Conservation (phyloP, 305 asterid species). For the Solanum hybrid region DNA sequence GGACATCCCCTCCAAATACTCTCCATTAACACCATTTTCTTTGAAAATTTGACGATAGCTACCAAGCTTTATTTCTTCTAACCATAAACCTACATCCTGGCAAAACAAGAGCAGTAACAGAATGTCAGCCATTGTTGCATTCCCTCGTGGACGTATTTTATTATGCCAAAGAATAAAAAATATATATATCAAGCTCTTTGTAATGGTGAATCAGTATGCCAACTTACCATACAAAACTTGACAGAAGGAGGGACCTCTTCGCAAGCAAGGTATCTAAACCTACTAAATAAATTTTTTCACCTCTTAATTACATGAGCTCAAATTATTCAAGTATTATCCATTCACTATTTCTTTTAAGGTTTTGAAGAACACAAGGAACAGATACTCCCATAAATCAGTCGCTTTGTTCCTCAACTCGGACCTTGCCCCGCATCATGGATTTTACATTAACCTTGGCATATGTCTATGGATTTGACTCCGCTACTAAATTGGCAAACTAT, state of each 20-base stretch:
- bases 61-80: constrained; percentile 94
- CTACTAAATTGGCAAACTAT: not conserved
- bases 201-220: not conserved
- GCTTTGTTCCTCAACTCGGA: not conserved
- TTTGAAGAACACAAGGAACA: not conserved
- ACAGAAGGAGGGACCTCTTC: not conserved
- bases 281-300: not conserved
- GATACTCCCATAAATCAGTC: not conserved
- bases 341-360: not conserved
- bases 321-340: not conserved
- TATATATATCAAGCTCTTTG: not conserved
- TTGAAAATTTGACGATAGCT: constrained; percentile 71
- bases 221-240: not conserved
- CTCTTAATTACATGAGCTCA: not conserved
- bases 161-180: not conserved
- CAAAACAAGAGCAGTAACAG: constrained; percentile 4
- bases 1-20: constrained; percentile 96
- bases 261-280: not conserved
- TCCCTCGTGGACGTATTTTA: not conserved
- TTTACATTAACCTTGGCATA: not conserved
- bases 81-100: constrained; percentile 96
- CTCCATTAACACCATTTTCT: constrained; percentile 93
- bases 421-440: not conserved
- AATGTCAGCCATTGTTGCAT: not conserved
- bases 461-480: not conserved